These are phyloP conservation scores for Carex scoparia DNA, from an alignment of 176 grass and related monocot genomes.

Conservation along the genomic window DNA sequence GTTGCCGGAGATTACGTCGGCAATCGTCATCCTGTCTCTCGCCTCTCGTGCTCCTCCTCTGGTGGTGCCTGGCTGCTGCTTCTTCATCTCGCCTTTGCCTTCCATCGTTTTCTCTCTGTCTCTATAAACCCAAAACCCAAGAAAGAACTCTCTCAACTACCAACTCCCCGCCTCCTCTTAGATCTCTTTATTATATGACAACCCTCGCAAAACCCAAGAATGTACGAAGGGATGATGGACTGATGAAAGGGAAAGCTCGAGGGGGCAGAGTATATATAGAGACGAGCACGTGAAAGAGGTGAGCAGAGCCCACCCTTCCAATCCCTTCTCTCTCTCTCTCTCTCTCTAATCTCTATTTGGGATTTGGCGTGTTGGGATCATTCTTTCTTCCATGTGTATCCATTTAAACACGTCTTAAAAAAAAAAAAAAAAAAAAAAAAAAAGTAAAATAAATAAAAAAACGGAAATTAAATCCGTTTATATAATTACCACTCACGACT, in stretches of 20 bases:
- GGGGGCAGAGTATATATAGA: conserved; percentile 9
- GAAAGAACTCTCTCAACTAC: conserved; percentile 11
- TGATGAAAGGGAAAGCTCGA: conserved; percentile 4
- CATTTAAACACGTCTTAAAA: conserved; percentile 20
- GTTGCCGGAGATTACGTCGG: not conserved
- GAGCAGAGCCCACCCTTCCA: not conserved
- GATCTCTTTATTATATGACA: conserved; percentile 7
- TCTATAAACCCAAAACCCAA: conserved; percentile 16
- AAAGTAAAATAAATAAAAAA: not conserved
- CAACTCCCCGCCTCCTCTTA: not conserved
- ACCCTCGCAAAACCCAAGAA: conserved; percentile 21
- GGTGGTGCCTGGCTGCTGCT: not conserved
- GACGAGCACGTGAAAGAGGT: conserved; percentile 20
- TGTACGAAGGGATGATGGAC: not conserved
- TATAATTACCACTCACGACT: conserved; percentile 4
- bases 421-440: not conserved
- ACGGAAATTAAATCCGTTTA: not conserved
- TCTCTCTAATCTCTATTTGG: not conserved
- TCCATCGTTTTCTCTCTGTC: conserved; percentile 9
- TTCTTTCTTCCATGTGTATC: conserved; percentile 16
- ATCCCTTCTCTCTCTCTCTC: conserved; percentile 5
- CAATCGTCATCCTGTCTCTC: not conserved
- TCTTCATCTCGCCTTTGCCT: conserved; percentile 4
- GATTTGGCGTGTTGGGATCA: conserved; percentile 11
- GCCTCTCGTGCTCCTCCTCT: not conserved